These are phyloP conservation scores for Alternaria triticimaculans DNA, from an alignment of 2,329 filamentous ascomycete genomes.

Conservation along the genomic window DNA sequence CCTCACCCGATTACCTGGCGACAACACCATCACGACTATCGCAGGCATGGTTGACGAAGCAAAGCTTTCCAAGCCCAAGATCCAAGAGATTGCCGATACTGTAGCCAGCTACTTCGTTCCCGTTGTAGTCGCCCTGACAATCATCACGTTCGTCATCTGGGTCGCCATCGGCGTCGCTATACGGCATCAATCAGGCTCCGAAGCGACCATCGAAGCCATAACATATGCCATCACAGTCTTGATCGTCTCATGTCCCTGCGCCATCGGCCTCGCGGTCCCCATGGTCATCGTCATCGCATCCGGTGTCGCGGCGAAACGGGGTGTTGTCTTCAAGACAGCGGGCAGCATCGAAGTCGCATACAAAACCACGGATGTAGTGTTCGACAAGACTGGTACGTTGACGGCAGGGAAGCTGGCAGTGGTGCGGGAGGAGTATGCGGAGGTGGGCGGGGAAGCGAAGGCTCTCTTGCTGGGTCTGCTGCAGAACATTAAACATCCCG, in stretches of 20 bases:
- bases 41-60: conserved; percentile 75
- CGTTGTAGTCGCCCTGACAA: conserved; percentile 63
- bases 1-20: conserved; percentile 66
- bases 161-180: conserved; percentile 61
- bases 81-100: conserved; percentile 72
- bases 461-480: conserved; percentile 50
- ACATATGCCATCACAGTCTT: conserved; percentile 76
- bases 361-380: conserved; percentile 70
- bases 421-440: conserved; percentile 34
- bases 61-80: conserved; percentile 69
- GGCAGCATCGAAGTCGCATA: conserved; percentile 67
- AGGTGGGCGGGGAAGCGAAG: conserved; percentile 3
- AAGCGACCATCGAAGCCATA: conserved; percentile 66
- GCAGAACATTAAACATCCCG: conserved; percentile 57
- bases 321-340: conserved; percentile 74
- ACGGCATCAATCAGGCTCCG: conserved; percentile 46
- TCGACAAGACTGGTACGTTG: conserved; percentile 82
- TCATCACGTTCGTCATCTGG: conserved; percentile 70
- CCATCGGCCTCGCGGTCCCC: conserved; percentile 75
- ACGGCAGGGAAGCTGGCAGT: conserved; percentile 63
- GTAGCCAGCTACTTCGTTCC: conserved; percentile 76
- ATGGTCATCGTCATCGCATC: conserved; percentile 80
- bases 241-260: conserved; percentile 81
- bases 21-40: conserved; percentile 76
- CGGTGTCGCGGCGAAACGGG: conserved; percentile 68